Base-by-base conservation (phyloP, 352 stramenopile genomes). In the Pythium oligandrum region DNA sequence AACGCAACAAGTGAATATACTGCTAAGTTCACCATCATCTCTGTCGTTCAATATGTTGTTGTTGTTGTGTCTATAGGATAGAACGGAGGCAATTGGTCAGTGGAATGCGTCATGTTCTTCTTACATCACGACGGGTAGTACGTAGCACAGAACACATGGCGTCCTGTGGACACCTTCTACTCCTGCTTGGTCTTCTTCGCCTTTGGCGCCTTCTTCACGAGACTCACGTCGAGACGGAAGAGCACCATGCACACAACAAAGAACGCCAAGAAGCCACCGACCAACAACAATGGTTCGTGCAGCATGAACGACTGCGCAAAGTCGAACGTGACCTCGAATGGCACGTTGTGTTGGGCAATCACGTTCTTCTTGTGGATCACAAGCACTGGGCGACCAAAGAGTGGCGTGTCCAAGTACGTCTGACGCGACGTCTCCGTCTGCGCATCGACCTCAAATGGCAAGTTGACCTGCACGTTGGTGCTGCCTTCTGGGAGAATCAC, bases 171-270 rank as follows among this genome's bases (percentile, higher is more conserved):
- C 17, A 26, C 17, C 17, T 4, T 47, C 72, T 87, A 90, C 64
- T 89, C 73, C 39, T 64, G 73, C 70, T 93, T 91, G 61, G 63
- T 76, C 45, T 59, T 59, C 57, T 64, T 65, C 12, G 48, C 40
- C 34, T 64, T 42, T 30, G 55, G 34, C 4, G 40, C 17, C 49
- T 60, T 64, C 48, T 67, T 63, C 26, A 77, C 68, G 42, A 93
- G 79, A 61, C 79, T 92, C 51, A 95, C 64, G 65, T 95, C 85
- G 48, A 86, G 61, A 40, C 85, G 85, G 69, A 92, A 89, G 63
- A 94, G 71, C 49, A 80, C 50, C 80, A 93, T 95, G 72, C 75
- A 92, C 48, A 95, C 53, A 36, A 93, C 35, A 55, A 95, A 96
- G 53, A 94, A 86, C 39, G 73, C 70, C 57, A 95, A 60, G 66